A percentile compares a stretch with the other conserved stretches of the same genome.
phyloP scores from a whole-genome alignment of 2,329 filamentous ascomycete species.

The Coniochaeta sp. region DNA sequence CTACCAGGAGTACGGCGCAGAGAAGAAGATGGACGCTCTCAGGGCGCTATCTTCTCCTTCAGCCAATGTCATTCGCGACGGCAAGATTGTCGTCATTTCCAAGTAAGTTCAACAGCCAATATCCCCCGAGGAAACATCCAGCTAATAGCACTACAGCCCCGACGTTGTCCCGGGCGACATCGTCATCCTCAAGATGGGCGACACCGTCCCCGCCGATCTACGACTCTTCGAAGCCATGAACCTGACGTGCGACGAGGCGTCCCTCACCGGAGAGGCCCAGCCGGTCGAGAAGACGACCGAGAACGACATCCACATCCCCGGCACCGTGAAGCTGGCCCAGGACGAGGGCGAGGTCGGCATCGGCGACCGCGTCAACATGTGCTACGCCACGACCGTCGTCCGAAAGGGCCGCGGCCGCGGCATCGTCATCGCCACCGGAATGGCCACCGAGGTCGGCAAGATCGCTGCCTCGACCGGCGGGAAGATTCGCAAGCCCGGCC shows the following conservation, averaged over 20 bases:
- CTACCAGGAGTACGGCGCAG: slow-evolving; percentile 56
- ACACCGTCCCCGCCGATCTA: slow-evolving; percentile 68
- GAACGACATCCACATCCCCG: slow-evolving; percentile 35
- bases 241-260: slow-evolving; percentile 70
- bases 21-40: slow-evolving; percentile 61
- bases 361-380: slow-evolving; percentile 68
- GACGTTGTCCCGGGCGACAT: slow-evolving; percentile 68
- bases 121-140: not conserved
- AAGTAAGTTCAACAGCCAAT: slow-evolving; percentile 36
- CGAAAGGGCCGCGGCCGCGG: slow-evolving; percentile 67
- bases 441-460: slow-evolving; percentile 68
- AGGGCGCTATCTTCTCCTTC: slow-evolving; percentile 56
- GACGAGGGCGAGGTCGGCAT: slow-evolving; percentile 50
- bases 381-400: slow-evolving; percentile 67
- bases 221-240: slow-evolving; percentile 70
- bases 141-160: slow-evolving; percentile 29
- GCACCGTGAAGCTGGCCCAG: slow-evolving; percentile 36
- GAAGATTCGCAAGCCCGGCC: slow-evolving; percentile 38
- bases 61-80: slow-evolving; percentile 54
- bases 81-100: slow-evolving; percentile 48
- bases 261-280: slow-evolving; percentile 69
- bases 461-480: slow-evolving; percentile 61
- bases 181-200: slow-evolving; percentile 60
- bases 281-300: slow-evolving; percentile 61
- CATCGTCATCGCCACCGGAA: slow-evolving; percentile 66